These are phyloP conservation scores for Aspergillus arachidicola DNA, from an alignment of 2,329 filamentous ascomycete species.

Conservation along the genomic window DNA sequence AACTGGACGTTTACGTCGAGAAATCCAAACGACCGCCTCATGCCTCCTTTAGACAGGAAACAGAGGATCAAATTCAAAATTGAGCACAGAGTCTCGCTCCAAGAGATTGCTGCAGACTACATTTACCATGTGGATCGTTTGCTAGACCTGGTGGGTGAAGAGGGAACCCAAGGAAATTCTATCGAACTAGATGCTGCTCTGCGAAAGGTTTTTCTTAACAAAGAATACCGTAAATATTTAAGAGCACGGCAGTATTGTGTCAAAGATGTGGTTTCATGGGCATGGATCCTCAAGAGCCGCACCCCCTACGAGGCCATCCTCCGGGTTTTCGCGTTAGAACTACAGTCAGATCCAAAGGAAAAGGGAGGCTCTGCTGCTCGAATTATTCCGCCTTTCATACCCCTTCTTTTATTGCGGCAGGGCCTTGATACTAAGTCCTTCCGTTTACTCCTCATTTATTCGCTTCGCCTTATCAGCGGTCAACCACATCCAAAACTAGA, in stretches of 20 bases:
- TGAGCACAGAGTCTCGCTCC: constrained; percentile 28
- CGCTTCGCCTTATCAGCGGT: constrained; percentile 37
- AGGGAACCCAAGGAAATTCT: not conserved
- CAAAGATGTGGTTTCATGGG: constrained; percentile 48
- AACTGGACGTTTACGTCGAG: constrained; percentile 12
- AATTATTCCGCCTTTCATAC: constrained; percentile 50
- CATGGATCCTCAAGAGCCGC: constrained; percentile 49
- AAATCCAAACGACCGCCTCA: constrained; percentile 9
- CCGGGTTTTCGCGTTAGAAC: constrained; percentile 38
- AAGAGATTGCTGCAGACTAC: constrained; percentile 43
- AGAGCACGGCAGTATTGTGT: constrained; percentile 35
- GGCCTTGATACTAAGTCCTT: constrained; percentile 46
- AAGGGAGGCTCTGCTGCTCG: constrained; percentile 7
- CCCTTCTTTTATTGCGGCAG: constrained; percentile 49
- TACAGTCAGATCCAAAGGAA: constrained; percentile 17
- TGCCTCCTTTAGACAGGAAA: constrained; percentile 12
- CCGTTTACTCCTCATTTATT: constrained; percentile 45
- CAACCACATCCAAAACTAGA: constrained; percentile 21
- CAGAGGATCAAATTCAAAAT: constrained; percentile 14
- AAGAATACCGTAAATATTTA: constrained; percentile 32
- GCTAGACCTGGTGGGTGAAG: constrained; percentile 15
- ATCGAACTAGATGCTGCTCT: constrained; percentile 30
- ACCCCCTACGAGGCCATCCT: constrained; percentile 38
- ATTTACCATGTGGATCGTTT: constrained; percentile 38
- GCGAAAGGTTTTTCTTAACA: constrained; percentile 34